Evolutionary conservation across 2,329 filamentous ascomycete species (phyloP), one percentile per base, ranked within the genome.

Genomic region (Chaetomium strumarium): DNA sequence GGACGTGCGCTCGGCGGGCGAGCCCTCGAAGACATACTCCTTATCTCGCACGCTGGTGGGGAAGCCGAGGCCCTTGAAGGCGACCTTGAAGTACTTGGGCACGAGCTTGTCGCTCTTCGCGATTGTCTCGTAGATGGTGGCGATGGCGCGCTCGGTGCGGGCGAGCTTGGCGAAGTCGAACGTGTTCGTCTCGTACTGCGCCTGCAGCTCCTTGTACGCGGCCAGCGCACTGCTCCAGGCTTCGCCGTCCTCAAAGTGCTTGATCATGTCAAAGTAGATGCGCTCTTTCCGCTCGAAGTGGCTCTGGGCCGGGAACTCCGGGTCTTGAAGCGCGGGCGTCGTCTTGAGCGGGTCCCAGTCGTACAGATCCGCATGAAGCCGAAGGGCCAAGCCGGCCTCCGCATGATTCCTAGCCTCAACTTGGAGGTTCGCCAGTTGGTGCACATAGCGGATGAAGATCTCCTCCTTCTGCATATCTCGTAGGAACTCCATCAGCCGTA

Each of bases 391-490:
- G 12, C 90, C 93, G 13, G 92, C 92, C 70, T 96, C 91, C 0
- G 90, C 88, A 58, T 85, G 82, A 62, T 96, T 93, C 53, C 86
- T 78, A 4, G 86, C 80, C 38, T 85, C 80, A 9, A 80, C 78
- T 67, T 97, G 92, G 12, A 93, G 75, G 37, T 83, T 75, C 2
- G 90, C 88, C 17, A 97, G 78, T 68, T 96, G 90, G 66, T 97
- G 92, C 13, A 97, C 91, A 63, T 97, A 96, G 59, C 90, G 86
- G 58, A 96, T 87, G 68, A 96, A 97, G 52, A 96, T 96, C 63
- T 96, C 91, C 67, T 96, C 90, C 65, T 95, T 95, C 60, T 95
- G 88, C 86, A 96, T 95, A 65, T 96, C 90, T 59, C 90, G 87
- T 61, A 97, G 78, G 70, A 96, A 97, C 62, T 96, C 90, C 91